These are phyloP conservation scores for Chrysochromulina tobinii DNA, from an alignment of 78 protist species.

Conservation along the genomic window DNA sequence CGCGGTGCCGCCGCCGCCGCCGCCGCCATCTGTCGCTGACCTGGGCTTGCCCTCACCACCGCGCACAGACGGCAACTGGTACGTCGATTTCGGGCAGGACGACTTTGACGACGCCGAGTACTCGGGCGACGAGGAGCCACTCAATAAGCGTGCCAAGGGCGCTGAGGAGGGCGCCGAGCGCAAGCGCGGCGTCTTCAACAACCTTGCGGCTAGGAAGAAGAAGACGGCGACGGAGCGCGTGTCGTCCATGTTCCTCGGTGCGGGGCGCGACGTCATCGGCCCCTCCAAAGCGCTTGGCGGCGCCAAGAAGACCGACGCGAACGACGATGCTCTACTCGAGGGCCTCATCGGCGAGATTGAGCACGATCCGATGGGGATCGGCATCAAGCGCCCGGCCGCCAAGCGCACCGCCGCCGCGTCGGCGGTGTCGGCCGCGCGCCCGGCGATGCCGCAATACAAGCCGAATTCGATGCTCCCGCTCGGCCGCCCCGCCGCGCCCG, in stretches of 20 bases:
- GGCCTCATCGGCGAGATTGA: neutral
- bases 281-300: neutral
- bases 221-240: conserved; percentile 5
- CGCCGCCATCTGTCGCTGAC: too few relatives aligned
- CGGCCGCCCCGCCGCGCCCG: neutral
- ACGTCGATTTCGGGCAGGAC: neutral
- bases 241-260: neutral
- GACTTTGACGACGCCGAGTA: neutral
- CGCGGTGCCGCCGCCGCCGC: too few relatives aligned
- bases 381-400: neutral
- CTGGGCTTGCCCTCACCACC: too few relatives aligned
- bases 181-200: neutral
- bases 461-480: neutral
- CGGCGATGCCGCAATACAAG: neutral
- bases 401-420: neutral
- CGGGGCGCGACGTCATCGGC: neutral
- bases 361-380: neutral
- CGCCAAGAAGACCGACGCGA: neutral
- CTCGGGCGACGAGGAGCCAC: neutral
- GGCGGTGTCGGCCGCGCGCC: neutral
- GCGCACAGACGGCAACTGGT: neutral
- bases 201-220: neutral
- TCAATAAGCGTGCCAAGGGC: neutral
- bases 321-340: neutral
- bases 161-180: neutral